A percentile compares a stretch with the other conserved stretches of the same genome.
These are phyloP conservation scores for Solanum hybrid DNA, from an alignment of 305 asterid genomes.

Conservation along the genomic window DNA sequence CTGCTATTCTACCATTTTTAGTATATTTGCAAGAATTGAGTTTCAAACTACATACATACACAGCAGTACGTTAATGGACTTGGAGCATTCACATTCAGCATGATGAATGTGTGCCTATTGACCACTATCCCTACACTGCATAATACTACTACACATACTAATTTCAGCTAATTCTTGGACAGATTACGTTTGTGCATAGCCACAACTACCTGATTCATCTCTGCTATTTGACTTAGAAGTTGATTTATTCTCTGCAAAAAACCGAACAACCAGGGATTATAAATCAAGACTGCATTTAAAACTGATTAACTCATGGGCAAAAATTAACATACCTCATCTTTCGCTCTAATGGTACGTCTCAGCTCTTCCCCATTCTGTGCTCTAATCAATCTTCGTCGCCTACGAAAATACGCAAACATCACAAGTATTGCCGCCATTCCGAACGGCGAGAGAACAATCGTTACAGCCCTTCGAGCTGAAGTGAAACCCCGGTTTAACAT, in stretches of 20 bases:
- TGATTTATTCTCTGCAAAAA: slow-evolving; percentile 42
- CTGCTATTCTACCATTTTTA: neutral
- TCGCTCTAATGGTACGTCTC: slow-evolving; percentile 27
- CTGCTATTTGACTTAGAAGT: slow-evolving; percentile 44
- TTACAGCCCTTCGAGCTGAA: slow-evolving; percentile 16
- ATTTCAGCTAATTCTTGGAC: slow-evolving; percentile 13
- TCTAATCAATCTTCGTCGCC: slow-evolving; percentile 28
- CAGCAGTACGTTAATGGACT: neutral
- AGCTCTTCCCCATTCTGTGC: slow-evolving; percentile 19
- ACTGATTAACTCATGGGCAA: neutral
- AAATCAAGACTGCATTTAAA: neutral
- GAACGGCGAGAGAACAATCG: slow-evolving; percentile 22
- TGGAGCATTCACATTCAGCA: neutral
- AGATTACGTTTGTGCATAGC: slow-evolving; percentile 25
- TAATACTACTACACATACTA: neutral
- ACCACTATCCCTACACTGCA: neutral
- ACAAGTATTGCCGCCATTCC: slow-evolving; percentile 17
- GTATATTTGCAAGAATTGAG: neutral
- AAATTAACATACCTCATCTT: slow-evolving; percentile 36
- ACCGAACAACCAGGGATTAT: neutral
- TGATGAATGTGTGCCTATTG: neutral
- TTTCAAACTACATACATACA: neutral
- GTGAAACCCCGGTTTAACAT: slow-evolving; percentile 6
- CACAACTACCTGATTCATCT: slow-evolving; percentile 39
- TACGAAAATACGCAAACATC: slow-evolving; percentile 34